Base-by-base conservation (phyloP, 345 rosid genomes). In the Pseudoturritis turrita region DNA sequence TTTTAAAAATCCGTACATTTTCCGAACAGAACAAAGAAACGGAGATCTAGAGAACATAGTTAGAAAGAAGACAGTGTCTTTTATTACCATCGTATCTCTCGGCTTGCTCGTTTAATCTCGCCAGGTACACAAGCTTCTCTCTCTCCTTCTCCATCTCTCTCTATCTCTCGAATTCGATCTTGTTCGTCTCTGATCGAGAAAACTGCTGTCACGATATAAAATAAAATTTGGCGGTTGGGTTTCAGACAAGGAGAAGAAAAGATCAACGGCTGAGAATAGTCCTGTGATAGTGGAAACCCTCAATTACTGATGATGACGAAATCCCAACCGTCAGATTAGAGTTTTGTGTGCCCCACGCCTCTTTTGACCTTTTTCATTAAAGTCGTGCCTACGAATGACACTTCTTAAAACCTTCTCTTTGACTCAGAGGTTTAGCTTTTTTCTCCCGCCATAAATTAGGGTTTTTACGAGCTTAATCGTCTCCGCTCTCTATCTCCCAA, bases 61-160 rank as follows among this genome's bases (percentile, higher is more conserved):
- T 14, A 12, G 11, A 55, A 39, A 33, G 3, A 44, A 17, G 4
- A 36, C 3, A 37, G 49, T 29, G 12, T 13, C 23, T 9, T 25
- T 3, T 37, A 2, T 74, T 77, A 88, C 96, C 97, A 58, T 90
- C 97, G 54, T 88, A 86, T 83, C 97, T 78, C 83, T 88, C 97
- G n/a, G 97, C 89, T 77, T 90, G 94, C 85, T 90, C 94, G 2
- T 89, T 88, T 19, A 90, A 89, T 59, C 83, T 86, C 7, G 92
- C 97, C 81, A 73, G 74, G 86, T 90, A 90, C n/a, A 90, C 92
- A 45, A 61, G 85, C 22, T 79, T 85, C 86, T 81, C 88, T 36
- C 97, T 86, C 75, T 86, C 94, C 70, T 82, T 88, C 85, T 86
- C 91, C 96, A 88, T 88, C 59, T 47, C 33, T 74, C 41, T 57